Evolutionary conservation across 2,329 filamentous ascomycete genomes (phyloP).

Genomic region (Pleomassaria siparia): DNA sequence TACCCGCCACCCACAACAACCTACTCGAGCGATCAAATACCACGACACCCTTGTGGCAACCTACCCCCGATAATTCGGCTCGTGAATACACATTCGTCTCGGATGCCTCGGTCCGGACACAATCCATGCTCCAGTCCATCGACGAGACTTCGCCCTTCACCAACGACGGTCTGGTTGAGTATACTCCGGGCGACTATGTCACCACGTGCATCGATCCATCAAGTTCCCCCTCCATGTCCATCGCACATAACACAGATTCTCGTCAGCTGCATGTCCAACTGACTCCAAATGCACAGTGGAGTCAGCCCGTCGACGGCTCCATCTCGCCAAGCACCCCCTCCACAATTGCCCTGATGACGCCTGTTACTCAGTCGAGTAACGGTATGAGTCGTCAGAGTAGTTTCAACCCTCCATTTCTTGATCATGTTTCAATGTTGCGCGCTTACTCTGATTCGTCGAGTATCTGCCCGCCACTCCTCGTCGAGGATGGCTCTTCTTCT

Average conservation of each 20-base stretch:
- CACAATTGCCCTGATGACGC: conserved; percentile 41
- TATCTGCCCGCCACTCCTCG: conserved; percentile 37
- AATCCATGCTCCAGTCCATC: conserved; percentile 27
- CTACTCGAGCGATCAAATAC: conserved; percentile 24
- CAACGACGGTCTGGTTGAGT: conserved; percentile 32
- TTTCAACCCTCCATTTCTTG: conserved; percentile 44
- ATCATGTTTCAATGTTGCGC: conserved; percentile 46
- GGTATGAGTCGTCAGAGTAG: conserved; percentile 53
- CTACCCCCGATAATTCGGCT: conserved; percentile 19
- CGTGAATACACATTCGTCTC: conserved; percentile 38
- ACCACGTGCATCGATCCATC: conserved; percentile 30
- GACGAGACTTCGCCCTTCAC: conserved; percentile 20
- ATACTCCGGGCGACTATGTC: conserved; percentile 42
- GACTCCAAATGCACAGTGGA: conserved; percentile 36
- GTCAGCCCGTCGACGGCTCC: conserved; percentile 35
- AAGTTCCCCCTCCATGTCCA: conserved; percentile 22
- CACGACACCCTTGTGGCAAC: conserved; percentile 25
- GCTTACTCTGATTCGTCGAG: conserved; percentile 45
- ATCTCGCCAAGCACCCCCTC: conserved; percentile 40
- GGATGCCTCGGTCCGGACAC: conserved; percentile 20
- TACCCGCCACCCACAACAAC: conserved; percentile 22
- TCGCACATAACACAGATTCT: conserved; percentile 20
- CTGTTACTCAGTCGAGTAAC: conserved; percentile 42
- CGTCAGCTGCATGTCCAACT: conserved; percentile 33
- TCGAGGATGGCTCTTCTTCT: conserved; percentile 39